Base-by-base conservation (phyloP, 1,284 basidiomycete species). In the Cryptococcus sp. region DNA sequence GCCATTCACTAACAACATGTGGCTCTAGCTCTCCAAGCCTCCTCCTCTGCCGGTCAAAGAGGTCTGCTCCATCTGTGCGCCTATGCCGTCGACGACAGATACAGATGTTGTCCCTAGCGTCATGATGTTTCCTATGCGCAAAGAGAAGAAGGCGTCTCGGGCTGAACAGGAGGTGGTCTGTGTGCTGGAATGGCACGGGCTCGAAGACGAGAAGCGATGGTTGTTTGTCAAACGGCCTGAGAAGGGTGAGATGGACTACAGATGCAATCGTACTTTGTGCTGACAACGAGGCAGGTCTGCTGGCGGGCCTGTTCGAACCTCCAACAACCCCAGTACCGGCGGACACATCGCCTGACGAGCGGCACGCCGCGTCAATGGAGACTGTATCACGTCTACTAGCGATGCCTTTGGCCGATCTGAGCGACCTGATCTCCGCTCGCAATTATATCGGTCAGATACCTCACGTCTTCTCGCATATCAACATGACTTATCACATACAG, bases 401-500 rank as follows among this genome's bases (percentile, higher is more conserved):
- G 11, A 2, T 62, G 13, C 17, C 58, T 53, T 8, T 27, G 15
- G 35, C 39, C 0, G n/a, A 60, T 27, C n/a, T 30, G 5, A 20
- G 7, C 19, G 5, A 15, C 13, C 5, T 49, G 16, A 46, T 27
- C 19, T 25, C 8, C 13, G 19, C 39, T 15, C 53, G 52, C 19
- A 49, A 40, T 8, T 46, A 58, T 11, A 54, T 64, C 16, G 86
- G 87, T 17, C 85, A 88, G 58, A 85, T 95, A 38, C 66, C 86
- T 1, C 93, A 96, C 71, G 81, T 92, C 53, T 97, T 96, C 79
- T 91, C 89, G 2, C 93, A 98, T 75, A 90, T 96, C 71, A 85
- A 83, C 68, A 91, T 95, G 81, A 92, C 89, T 10, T 96, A 95
- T 78, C 86, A 89, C 65, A 83, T 88, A 23, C 64, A 71, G 16